A percentile compares a stretch with the other conserved stretches of the same genome.
Evolutionary conservation across 2,329 filamentous ascomycete genomes (phyloP).

Genomic region (Shiraia sp.): DNA sequence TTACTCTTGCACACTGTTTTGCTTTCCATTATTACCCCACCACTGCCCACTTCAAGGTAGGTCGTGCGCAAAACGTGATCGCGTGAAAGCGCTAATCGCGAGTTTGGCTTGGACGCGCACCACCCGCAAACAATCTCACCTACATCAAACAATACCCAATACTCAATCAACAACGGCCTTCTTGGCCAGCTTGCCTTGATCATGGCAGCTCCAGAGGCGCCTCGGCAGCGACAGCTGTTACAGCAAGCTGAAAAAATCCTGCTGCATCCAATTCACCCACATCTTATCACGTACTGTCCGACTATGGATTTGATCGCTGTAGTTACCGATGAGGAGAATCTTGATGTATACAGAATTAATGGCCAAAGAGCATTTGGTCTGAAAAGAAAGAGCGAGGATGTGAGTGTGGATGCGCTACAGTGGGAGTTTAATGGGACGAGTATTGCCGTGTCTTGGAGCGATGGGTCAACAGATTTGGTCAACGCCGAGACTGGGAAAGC

Average conservation of each 20-base stretch:
- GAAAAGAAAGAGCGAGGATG: conserved; percentile 44
- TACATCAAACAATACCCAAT: conserved; percentile 4
- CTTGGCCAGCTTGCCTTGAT: conserved; percentile 2
- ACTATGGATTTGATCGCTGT: conserved; percentile 82
- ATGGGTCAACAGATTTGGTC: conserved; percentile 76
- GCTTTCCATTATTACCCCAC: no score
- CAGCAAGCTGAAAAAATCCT: conserved; percentile 49
- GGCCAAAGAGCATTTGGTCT: conserved; percentile 69
- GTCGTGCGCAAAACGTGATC: conserved; percentile 21
- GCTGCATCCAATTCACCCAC: conserved; percentile 55
- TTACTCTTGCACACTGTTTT: no score
- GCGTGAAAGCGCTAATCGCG: conserved; percentile 28
- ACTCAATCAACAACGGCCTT: conserved; percentile 10
- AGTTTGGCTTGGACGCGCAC: conserved; percentile 18
- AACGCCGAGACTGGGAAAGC: conserved; percentile 81
- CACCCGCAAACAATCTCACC: conserved; percentile 17
- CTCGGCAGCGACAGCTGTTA: conserved; percentile 26
- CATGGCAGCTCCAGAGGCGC: conserved; percentile 10
- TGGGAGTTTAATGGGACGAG: conserved; percentile 65
- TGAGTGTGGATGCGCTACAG: conserved; percentile 43
- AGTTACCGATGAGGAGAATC: conserved; percentile 67
- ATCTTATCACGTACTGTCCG: conserved; percentile 75
- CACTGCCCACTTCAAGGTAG: not conserved
- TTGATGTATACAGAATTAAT: conserved; percentile 78
- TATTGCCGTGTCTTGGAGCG: conserved; percentile 81